Evolutionary conservation across 2,329 filamentous ascomycete species (phyloP), one percentile per base, ranked within the genome.

Genomic region (Aspergillus sergii): DNA sequence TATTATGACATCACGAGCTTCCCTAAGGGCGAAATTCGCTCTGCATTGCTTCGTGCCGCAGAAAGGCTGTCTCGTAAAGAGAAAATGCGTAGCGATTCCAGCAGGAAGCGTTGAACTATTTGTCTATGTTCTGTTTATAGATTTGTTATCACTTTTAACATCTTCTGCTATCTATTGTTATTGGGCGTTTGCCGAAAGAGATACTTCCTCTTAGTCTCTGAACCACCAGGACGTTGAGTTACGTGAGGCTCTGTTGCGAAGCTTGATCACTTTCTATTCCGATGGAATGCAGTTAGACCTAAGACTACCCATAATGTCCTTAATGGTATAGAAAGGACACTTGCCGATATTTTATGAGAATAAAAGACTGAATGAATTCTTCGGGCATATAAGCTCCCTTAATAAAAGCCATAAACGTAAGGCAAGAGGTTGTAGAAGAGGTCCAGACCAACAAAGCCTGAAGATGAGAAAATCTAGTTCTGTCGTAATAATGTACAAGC

Each of bases 1-100:
- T 99, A 99, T 80, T 99, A 97, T 78, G 93, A 99, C 73, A 79
- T 97, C 12, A 85, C 89, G 1, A 85, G 86, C 0, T 97, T 98
- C 78, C 88, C 79, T 51, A 93, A 96, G 77, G 92, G 93, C 59
- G 94, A 97, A 64, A 89, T 97, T 69, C 94, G 91, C 81, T 88
- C 86, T 79, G 83, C 85, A 3, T 75, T 89, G 61, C 79, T 84
- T 69, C 81, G 85, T 57, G 82, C 84, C 11, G 76, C 78, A 28
- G 85, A 87, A 48, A 84, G 86, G 72, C 78, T 88, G 56, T 78
- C 82, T 68, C 80, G 85, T 60, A 85, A 84, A 69, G 81, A 86
- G 67, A 82, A 81, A 68, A 81, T 82, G 78, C 77, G 79, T 50
- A 64, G 70, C n/a, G 78, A 77, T 54, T 62, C 70, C 6, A 64